A percentile compares a stretch with the other conserved stretches of the same genome.
Conservation (phyloP, 2,329 filamentous ascomycete genomes). For the Lachnellula hyalina region DNA sequence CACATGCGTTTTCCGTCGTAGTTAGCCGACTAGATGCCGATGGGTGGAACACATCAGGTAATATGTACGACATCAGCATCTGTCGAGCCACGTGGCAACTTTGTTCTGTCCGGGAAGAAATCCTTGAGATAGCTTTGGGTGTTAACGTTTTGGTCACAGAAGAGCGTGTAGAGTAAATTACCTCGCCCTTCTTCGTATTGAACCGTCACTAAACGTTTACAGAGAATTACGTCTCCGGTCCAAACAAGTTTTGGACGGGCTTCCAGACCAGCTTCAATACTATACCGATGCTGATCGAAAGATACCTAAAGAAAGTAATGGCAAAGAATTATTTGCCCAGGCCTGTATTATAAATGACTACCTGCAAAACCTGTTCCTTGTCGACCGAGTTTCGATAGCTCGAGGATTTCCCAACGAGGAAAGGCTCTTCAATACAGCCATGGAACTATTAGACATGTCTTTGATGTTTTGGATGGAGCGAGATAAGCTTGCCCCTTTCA, state of each 20-base stretch:
- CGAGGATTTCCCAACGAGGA: slow-evolving; percentile 19
- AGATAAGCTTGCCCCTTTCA: slow-evolving; percentile 22
- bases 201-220: slow-evolving; percentile 1
- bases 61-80: slow-evolving; percentile 15
- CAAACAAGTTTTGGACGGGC: slow-evolving; percentile 12
- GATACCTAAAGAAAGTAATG: slow-evolving; percentile 16
- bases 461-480: slow-evolving; percentile 27
- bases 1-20: slow-evolving; percentile 12
- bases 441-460: slow-evolving; percentile 26
- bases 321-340: slow-evolving; percentile 16
- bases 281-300: slow-evolving; percentile 13
- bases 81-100: slow-evolving; percentile 17
- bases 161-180: slow-evolving; percentile 19
- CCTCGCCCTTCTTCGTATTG: background rate
- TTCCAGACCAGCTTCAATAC: slow-evolving; percentile 22
- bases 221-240: slow-evolving; percentile 22
- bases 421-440: slow-evolving; percentile 23
- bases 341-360: slow-evolving; percentile 19
- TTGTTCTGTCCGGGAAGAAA: slow-evolving; percentile 25
- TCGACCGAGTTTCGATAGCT: slow-evolving; percentile 24
- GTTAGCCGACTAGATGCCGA: slow-evolving; percentile 17
- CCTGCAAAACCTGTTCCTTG: slow-evolving; percentile 28
- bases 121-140: slow-evolving; percentile 26
- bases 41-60: slow-evolving; percentile 25
- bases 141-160: slow-evolving; percentile 22